Evolutionary conservation across 495 filamentous ascomycete genomes (phyloP), one percentile per base, ranked within the genome.

Genomic region (Cetradonia linearis): DNA sequence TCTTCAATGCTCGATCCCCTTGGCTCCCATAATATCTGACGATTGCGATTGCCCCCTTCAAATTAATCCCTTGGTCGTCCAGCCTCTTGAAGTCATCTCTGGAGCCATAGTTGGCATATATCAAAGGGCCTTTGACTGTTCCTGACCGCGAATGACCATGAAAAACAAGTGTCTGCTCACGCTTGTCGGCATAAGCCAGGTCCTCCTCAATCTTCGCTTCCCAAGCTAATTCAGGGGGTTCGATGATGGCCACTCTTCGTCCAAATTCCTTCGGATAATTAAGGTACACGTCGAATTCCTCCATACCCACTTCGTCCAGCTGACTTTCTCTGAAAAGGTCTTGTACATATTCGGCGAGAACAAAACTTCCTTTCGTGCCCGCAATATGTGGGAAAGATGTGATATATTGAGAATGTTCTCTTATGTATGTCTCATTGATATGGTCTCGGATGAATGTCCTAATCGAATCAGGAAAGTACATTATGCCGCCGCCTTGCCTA

Each of bases 71-170:
- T 55, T 77, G 76, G 48, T 91, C 81, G 55, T 80, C 71, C 30
- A 99, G 73, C 54, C 69, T 69, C 67, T 86, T 73, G 68, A 92
- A 97, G 68, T 99, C 93, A 54, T 88, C 83, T 48, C 80, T 80
- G 55, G 87, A 86, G 16, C 94, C 93, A 65, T 91, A 94, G 68
- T 96, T 96, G 27, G 87, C 94, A 68, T 95, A 99, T 2, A 99
- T 81, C 56, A 99, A 70, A n/a, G 86, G 91, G 0, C 94, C 93
- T n/a, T 80, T 86, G 28, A 92, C 91, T 66, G 91, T 88, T 27
- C 92, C 93, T 9, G 88, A 81, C 66, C 85, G 87, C 14, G 91
- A 95, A 68, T 93, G 86, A 0, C 88, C 92, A 69, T 99, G 93
- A 64, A 95, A 99, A 16, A 81, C 82, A 30, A 76, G 74, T 0